phyloP scores from a whole-genome alignment of 352 stramenopile species.

The Phytopythium boreale region DNA sequence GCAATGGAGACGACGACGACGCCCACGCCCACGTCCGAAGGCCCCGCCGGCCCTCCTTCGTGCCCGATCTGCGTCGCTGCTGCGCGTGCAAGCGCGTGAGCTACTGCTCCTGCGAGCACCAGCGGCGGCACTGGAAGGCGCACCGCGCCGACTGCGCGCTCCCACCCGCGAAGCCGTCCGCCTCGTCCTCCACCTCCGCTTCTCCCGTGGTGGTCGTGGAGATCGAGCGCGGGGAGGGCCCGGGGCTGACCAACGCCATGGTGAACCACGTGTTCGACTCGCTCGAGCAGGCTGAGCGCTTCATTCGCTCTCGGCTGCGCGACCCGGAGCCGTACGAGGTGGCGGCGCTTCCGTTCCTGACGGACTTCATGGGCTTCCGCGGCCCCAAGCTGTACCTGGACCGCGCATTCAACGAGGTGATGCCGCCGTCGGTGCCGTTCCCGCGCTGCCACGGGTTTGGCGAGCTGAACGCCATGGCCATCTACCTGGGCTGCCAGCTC shows the following conservation, averaged over 20 bases:
- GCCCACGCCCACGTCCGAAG: too few relatives aligned
- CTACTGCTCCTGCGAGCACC: not conserved
- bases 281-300: not conserved
- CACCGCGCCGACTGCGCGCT: not conserved
- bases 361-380: not conserved
- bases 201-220: not conserved
- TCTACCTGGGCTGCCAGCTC: not conserved
- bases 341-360: not conserved
- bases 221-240: not conserved
- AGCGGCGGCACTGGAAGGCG: not conserved
- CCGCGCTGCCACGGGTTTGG: not conserved
- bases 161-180: not conserved
- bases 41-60: not conserved
- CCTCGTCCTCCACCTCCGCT: not conserved
- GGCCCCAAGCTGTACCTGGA: not conserved
- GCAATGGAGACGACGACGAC: not conserved
- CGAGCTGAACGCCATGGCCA: not conserved
- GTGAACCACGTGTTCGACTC: slow-evolving; percentile 2
- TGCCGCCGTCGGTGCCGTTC: not conserved
- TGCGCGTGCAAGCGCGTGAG: not conserved
- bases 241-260: not conserved
- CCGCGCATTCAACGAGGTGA: not conserved
- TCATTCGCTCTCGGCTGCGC: not conserved
- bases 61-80: not conserved
- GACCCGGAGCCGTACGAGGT: not conserved